Conservation (phyloP, 1,139 yeast genomes). For the Yamadazyma buinensis region DNA sequence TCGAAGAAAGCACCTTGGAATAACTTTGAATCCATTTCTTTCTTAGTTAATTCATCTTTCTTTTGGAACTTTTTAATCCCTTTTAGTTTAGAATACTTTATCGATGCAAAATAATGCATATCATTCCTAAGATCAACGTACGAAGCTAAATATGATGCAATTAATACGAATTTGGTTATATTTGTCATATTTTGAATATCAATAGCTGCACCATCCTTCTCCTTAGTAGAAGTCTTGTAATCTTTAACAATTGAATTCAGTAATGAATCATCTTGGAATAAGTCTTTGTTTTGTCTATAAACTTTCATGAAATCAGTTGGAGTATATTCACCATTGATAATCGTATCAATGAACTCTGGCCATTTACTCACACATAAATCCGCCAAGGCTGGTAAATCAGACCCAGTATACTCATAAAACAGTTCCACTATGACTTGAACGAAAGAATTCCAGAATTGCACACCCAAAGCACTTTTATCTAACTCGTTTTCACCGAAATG, state of each 20-base stretch:
- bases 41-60: slow-evolving; percentile 36
- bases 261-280: slow-evolving; percentile 42
- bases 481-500: slow-evolving; percentile 16
- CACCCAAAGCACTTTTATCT: slow-evolving; percentile 13
- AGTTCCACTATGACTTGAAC: slow-evolving; percentile 51
- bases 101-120: slow-evolving; percentile 54
- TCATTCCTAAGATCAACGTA: slow-evolving; percentile 60
- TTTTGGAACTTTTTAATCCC: slow-evolving; percentile 25
- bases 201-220: slow-evolving; percentile 17
- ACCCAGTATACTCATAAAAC: slow-evolving; percentile 50
- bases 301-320: slow-evolving; percentile 43
- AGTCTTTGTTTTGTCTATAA: slow-evolving; percentile 39
- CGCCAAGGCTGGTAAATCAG: slow-evolving; percentile 42
- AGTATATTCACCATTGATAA: slow-evolving; percentile 26
- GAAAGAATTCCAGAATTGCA: slow-evolving; percentile 46
- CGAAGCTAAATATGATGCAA: slow-evolving; percentile 72
- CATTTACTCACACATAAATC: slow-evolving; percentile 46
- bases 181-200: slow-evolving; percentile 41
- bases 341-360: slow-evolving; percentile 47
- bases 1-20: slow-evolving; percentile 64
- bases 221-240: slow-evolving; percentile 22
- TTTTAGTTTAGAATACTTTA: slow-evolving; percentile 46
- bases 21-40: slow-evolving; percentile 49
- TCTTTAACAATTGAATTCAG: slow-evolving; percentile 29
- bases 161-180: slow-evolving; percentile 56